These are phyloP conservation scores for Mycogone perniciosa DNA, from an alignment of 2,329 filamentous ascomycete genomes.

Conservation along the genomic window DNA sequence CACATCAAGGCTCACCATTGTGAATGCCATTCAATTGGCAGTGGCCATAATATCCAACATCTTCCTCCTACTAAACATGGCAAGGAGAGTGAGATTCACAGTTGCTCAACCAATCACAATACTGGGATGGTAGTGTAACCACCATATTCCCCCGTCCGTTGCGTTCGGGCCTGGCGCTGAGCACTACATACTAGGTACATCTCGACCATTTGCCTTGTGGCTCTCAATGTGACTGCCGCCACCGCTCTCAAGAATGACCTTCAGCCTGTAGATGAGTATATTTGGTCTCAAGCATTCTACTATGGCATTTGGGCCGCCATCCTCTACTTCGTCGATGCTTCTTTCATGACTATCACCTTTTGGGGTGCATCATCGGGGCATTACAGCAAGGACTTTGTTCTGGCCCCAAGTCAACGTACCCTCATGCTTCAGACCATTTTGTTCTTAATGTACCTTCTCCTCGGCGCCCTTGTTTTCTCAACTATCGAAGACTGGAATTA, in stretches of 20 bases:
- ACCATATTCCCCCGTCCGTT: not conserved
- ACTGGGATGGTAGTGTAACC: constrained; percentile 58
- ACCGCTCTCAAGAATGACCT: constrained; percentile 42
- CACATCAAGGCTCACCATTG: constrained; percentile 52
- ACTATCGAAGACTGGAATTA: constrained; percentile 67
- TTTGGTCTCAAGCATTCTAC: constrained; percentile 77
- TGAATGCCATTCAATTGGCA: constrained; percentile 73
- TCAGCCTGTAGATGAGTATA: constrained; percentile 41
- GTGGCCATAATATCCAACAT: constrained; percentile 73
- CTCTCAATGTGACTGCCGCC: constrained; percentile 59
- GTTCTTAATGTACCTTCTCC: constrained; percentile 72
- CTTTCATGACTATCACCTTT: constrained; percentile 73
- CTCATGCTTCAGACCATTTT: constrained; percentile 85
- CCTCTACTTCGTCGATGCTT: constrained; percentile 74
- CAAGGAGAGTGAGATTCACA: constrained; percentile 70
- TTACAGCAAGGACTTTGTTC: constrained; percentile 70
- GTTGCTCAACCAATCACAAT: constrained; percentile 81
- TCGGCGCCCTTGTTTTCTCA: constrained; percentile 71
- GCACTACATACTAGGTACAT: constrained; percentile 36
- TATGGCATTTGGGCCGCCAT: constrained; percentile 75
- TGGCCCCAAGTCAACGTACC: constrained; percentile 76
- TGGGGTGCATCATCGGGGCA: constrained; percentile 62
- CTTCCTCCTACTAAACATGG: constrained; percentile 82
- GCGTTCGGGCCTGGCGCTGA: not conserved
- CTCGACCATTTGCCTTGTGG: constrained; percentile 58